phyloP scores from a whole-genome alignment of 225 moss, liverwort and hornwort genomes.

The Anthoceros angustus region DNA sequence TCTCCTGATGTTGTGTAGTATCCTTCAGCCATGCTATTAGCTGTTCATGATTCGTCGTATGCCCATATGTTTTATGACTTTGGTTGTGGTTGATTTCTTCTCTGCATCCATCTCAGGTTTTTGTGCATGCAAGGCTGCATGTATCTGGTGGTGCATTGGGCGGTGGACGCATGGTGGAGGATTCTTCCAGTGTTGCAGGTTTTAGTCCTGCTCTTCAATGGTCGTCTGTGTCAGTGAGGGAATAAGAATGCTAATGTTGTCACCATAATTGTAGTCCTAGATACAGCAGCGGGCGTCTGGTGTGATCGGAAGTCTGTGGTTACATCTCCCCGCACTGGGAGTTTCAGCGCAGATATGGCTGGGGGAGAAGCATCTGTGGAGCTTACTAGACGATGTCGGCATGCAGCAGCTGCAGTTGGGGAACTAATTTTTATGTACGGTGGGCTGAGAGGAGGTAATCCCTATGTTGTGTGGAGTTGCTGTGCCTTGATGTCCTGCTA shows the following conservation, averaged over 20 bases:
- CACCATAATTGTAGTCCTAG: conserved; percentile 33
- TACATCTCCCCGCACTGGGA: conserved; percentile 51
- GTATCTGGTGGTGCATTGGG: conserved; percentile 80
- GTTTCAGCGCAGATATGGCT: conserved; percentile 52
- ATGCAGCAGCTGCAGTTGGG: conserved; percentile 69
- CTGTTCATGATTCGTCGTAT: neutral
- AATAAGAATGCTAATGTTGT: neutral
- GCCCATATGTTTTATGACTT: neutral
- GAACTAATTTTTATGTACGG: conserved; percentile 70
- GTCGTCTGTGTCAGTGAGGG: neutral
- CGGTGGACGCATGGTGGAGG: conserved; percentile 80
- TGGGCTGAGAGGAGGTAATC: conserved; percentile 61
- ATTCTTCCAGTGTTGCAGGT: conserved; percentile 75
- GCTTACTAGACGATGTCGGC: conserved; percentile 69
- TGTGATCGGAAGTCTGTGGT: conserved; percentile 62
- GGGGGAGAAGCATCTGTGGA: conserved; percentile 61
- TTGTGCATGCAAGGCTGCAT: conserved; percentile 76
- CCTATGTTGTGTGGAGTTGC: neutral
- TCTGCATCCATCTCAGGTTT: conserved; percentile 27
- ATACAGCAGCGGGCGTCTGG: conserved; percentile 84
- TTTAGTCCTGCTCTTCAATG: neutral
- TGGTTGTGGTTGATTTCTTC: neutral
- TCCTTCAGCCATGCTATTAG: neutral
- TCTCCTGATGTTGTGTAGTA: too few species aligned
- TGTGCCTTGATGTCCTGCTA: neutral